A percentile compares a stretch with the other conserved stretches of the same genome.
Evolutionary conservation across 345 rosid genomes (phyloP).

Genomic region (Citrus inodora): DNA sequence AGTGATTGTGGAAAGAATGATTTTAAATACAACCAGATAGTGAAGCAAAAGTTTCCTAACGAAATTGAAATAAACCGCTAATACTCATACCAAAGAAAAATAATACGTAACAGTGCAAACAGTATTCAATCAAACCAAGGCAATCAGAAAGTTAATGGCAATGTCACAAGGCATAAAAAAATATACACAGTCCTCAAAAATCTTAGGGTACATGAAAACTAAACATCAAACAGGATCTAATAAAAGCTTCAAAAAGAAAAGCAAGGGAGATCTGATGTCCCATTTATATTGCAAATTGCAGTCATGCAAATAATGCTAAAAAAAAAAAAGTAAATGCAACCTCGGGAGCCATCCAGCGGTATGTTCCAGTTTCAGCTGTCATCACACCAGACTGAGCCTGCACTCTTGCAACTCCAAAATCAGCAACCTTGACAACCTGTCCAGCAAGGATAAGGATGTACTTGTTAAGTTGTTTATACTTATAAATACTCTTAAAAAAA

Average conservation of each 20-base stretch:
- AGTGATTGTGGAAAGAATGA: neutral
- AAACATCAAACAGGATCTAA: constrained; percentile 1
- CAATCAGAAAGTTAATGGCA: neutral
- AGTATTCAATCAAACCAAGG: neutral
- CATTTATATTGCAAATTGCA: neutral
- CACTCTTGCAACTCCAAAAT: constrained; percentile 98
- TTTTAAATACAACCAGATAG: neutral
- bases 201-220: neutral
- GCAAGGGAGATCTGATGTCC: constrained; percentile 13
- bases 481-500: neutral
- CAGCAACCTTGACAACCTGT: constrained; percentile 97
- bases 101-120: neutral
- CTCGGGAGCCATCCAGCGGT: constrained; percentile 99
- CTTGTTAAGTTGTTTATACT: neutral
- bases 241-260: neutral
- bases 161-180: neutral
- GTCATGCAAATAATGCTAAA: constrained; percentile 7
- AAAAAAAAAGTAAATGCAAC: constrained; percentile 29
- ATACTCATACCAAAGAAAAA: neutral
- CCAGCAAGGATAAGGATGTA: constrained; percentile 5
- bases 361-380: constrained; percentile 99
- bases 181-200: neutral
- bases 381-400: constrained; percentile 86
- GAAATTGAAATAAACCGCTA: neutral
- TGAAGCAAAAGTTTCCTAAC: neutral